These are phyloP conservation scores for Tricholoma terreum DNA, from an alignment of 768 basidiomycete genomes.

Conservation along the genomic window DNA sequence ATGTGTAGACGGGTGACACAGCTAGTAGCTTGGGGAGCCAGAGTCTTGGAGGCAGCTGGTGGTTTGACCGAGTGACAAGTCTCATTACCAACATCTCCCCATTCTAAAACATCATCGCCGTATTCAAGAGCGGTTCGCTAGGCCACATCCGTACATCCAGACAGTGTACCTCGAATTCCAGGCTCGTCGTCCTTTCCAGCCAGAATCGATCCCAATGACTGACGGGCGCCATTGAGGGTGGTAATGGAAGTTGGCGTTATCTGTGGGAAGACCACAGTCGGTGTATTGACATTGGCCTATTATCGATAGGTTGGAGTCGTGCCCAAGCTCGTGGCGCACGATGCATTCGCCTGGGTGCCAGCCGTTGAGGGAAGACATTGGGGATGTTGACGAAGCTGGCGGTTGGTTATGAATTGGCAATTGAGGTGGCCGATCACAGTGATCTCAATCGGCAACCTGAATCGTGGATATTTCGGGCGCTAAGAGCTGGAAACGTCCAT, in stretches of 20 bases:
- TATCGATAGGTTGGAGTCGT: conserved; percentile 30
- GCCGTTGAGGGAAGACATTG: conserved; percentile 28
- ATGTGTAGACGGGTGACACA: too few species aligned
- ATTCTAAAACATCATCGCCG: conserved; percentile 22
- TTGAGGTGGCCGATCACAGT: too few species aligned
- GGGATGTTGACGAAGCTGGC: too few species aligned
- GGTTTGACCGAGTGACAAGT: too few species aligned
- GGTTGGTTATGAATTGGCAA: too few species aligned
- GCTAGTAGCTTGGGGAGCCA: too few species aligned
- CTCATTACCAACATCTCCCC: conserved; percentile 35
- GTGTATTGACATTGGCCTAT: conserved; percentile 39
- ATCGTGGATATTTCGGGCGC: too few species aligned
- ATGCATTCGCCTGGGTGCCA: conserved; percentile 53
- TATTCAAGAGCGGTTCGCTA: conserved; percentile 54
- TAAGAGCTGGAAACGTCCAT: too few species aligned
- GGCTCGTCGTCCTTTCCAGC: conserved; percentile 40
- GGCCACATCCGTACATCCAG: conserved; percentile 44
- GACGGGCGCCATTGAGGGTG: conserved; percentile 43
- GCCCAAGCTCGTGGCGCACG: conserved; percentile 47
- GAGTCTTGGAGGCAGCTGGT: too few species aligned
- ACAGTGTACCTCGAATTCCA: conserved; percentile 37
- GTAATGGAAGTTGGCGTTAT: conserved; percentile 54
- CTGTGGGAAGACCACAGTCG: conserved; percentile 42
- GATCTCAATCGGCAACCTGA: too few species aligned
- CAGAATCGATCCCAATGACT: conserved; percentile 61